Evolutionary conservation across 2,329 filamentous ascomycete genomes (phyloP), one percentile per base, ranked within the genome.

Genomic region (Colletotrichum lupini): DNA sequence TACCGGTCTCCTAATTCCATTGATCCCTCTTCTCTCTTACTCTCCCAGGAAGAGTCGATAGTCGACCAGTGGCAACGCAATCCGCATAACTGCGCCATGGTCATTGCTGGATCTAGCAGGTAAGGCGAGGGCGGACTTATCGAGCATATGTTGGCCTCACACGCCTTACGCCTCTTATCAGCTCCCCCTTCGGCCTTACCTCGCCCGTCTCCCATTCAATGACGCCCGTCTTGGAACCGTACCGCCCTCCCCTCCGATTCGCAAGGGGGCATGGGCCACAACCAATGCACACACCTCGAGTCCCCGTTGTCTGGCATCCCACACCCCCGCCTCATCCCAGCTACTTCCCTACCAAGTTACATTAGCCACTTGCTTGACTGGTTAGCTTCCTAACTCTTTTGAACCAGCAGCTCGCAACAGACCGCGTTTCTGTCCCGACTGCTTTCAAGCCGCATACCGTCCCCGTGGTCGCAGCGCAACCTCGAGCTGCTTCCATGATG

Each of bases 301-400:
- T n/a, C 68, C 62, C 68, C 61, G 62, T 61, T 32, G 60, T 56
- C 24, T 67, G n/a, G 64, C 52, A 58, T 71, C 56, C 46, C 57
- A 62, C 64, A 42, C 68, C 66, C 66, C 67, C 32, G 49, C 28
- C 60, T 63, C 55, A 69, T 70, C 70, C 70, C 55, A 70, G 67
- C 56, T 67, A 53, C 59, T 55, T 19, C 67, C 53, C 32, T 66
- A 37, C 67, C 52, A 37, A 12, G 60, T 69, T 69, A 69, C 66
- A 69, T 59, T 59, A 26, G 66, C 64, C 64, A 72, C 64, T 68
- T 72, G 64, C 68, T 68, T 71, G 63, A 64, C 63, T 24, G 49
- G n/a, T 22, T 61, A 26, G 49, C 66, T 11, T 35, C 42, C 59
- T 28, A 35, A 26, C 42, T n/a, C 42, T 49, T 49, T 19, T 49